Evolutionary conservation across 1,139 yeast species (phyloP).

Genomic region (Zygoascus hellenicus): DNA sequence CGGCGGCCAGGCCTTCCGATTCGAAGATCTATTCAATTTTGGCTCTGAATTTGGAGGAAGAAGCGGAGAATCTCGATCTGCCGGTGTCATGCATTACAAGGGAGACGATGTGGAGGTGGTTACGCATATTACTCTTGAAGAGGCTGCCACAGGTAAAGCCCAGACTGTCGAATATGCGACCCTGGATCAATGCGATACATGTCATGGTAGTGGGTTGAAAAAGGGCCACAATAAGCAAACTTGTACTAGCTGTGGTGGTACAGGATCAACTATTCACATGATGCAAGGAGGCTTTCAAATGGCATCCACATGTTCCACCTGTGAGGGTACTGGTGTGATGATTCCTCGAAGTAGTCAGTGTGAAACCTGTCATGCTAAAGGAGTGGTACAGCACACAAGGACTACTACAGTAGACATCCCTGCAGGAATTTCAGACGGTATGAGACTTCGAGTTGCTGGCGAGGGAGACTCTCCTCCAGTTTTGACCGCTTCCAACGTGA

Average conservation of each 20-base stretch:
- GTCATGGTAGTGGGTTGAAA: constrained; percentile 83
- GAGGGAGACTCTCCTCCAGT: constrained; percentile 85
- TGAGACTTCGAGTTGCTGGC: constrained; percentile 74
- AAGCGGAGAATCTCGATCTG: constrained; percentile 28
- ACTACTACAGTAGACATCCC: constrained; percentile 79
- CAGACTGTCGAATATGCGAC: constrained; percentile 67
- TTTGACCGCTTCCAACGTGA: constrained; percentile 41
- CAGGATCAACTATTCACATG: constrained; percentile 82
- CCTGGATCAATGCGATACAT: constrained; percentile 68
- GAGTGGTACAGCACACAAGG: constrained; percentile 65
- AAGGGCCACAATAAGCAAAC: constrained; percentile 69
- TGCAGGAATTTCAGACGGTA: constrained; percentile 81
- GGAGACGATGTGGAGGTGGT: constrained; percentile 87
- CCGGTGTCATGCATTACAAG: constrained; percentile 60
- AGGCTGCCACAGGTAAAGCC: constrained; percentile 74
- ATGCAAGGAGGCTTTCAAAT: constrained; percentile 94
- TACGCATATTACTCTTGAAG: constrained; percentile 72
- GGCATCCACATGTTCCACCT: constrained; percentile 85
- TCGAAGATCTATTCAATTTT: constrained; percentile 84
- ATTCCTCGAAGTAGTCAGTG: constrained; percentile 69
- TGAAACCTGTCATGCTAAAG: constrained; percentile 79
- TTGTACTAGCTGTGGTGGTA: constrained; percentile 85
- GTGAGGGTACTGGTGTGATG: constrained; percentile 84
- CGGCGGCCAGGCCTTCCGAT: constrained; percentile 45
- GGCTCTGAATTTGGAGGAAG: constrained; percentile 35